Percentiles rank a stretch among this genome's conserved stretches.
phyloP scores from a whole-genome alignment of 192 early-diverging fungal genomes.

The Coemansia sp. region DNA sequence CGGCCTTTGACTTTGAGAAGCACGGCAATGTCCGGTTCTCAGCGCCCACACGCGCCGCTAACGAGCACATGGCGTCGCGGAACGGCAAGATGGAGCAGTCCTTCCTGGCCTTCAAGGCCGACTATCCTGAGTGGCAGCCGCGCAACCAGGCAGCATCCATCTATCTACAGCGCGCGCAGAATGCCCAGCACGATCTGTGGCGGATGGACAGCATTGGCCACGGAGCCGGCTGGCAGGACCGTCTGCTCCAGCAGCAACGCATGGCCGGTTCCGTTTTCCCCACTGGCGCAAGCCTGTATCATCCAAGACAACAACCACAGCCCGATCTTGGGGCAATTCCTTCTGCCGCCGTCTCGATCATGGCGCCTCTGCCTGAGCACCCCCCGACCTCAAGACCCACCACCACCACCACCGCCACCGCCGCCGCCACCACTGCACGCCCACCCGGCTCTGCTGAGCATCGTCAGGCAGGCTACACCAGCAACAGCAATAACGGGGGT shows the following conservation, averaged over 20 bases:
- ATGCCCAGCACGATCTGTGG: conserved; percentile 53
- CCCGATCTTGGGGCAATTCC: conserved; percentile 1
- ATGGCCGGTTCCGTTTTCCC: conserved; percentile 52
- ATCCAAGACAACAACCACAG: conserved; percentile 3
- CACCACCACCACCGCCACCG: neutral
- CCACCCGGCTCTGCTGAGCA: too few species aligned
- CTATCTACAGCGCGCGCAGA: conserved; percentile 68
- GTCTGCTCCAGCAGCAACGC: conserved; percentile 49
- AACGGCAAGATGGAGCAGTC: conserved; percentile 98
- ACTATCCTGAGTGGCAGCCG: conserved; percentile 94
- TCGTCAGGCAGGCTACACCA: neutral
- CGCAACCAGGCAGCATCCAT: conserved; percentile 73
- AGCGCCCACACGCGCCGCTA: conserved; percentile 61
- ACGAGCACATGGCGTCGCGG: conserved; percentile 70
- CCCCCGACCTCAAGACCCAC: neutral
- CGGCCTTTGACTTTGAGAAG: conserved; percentile 88
- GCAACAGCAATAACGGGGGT: neutral
- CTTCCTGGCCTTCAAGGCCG: conserved; percentile 92
- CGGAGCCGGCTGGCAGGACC: conserved; percentile 45
- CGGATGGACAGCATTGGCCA: conserved; percentile 19
- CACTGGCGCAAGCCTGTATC: conserved; percentile 48
- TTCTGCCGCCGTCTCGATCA: conserved; percentile 3
- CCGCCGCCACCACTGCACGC: neutral
- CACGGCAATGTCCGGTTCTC: conserved; percentile 90
- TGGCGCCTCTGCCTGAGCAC: conserved; percentile 16